A percentile compares a stretch with the other conserved stretches of the same genome.
Conservation (phyloP, 2,329 filamentous ascomycete species). For the Calonectria crousiana region DNA sequence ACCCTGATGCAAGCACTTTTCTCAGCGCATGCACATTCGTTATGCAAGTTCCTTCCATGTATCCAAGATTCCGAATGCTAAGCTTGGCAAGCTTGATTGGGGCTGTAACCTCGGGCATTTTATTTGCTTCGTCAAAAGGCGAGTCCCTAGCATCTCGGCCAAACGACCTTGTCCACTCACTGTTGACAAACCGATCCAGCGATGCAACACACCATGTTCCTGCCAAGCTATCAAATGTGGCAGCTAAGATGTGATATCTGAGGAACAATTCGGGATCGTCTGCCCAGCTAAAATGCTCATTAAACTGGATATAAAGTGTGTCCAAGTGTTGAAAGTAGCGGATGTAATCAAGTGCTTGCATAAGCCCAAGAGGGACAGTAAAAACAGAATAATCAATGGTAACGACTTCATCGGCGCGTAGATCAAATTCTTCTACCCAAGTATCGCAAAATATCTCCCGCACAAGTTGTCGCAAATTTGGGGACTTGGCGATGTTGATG, state of each 20-base stretch:
- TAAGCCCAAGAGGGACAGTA: neutral
- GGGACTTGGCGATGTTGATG: neutral
- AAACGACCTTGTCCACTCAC: neutral
- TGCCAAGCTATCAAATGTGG: conserved; percentile 29
- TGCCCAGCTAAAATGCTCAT: neutral
- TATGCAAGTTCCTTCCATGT: neutral
- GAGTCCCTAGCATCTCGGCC: neutral
- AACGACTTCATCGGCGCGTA: neutral
- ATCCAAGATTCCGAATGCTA: neutral
- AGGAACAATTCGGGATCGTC: neutral
- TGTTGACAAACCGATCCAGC: neutral
- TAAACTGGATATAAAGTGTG: neutral
- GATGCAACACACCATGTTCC: conserved; percentile 26
- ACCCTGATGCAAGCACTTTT: neutral
- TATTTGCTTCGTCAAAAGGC: neutral
- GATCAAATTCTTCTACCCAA: neutral
- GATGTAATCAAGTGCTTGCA: neutral
- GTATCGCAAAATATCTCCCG: conserved; percentile 20
- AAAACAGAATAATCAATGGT: neutral
- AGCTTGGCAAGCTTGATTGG: neutral
- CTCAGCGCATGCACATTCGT: neutral
- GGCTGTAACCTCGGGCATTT: neutral
- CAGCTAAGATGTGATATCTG: neutral
- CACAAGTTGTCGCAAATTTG: neutral
- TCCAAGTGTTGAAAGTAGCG: conserved; percentile 8